Evolutionary conservation across 495 filamentous ascomycete genomes (phyloP), one percentile per base, ranked within the genome.

Genomic region (Penicillium dipodomyicola): DNA sequence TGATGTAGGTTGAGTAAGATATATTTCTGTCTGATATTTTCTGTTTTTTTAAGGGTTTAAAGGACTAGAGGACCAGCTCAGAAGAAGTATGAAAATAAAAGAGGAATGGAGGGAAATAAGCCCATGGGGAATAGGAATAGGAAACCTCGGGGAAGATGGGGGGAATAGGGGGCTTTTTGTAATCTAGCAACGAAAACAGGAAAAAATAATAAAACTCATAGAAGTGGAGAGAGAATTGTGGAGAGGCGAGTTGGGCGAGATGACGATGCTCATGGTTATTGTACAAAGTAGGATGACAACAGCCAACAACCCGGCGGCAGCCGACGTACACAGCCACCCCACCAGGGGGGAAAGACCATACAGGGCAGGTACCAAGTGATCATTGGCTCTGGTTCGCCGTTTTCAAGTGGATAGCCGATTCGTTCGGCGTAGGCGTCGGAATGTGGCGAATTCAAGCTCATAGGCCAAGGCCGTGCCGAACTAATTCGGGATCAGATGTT

Each of bases 361-460:
- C 63, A 65, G 27, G 27, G 49, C 19, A n/a, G 12, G 51, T 56
- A 52, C 65, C 60, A 65, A 42, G 9, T 30, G 37, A 19, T 6
- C 50, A 57, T 63, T 45, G 60, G 65, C 52, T 57, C 35, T 54
- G 65, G 65, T 65, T 62, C 57, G 51, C 59, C 62, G 65, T 43
- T 65, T 44, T 63, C 51, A 65, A 49, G 58, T 54, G 47, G 58
- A 49, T 47, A 52, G 58, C 56, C 64, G 61, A 57, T 42, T 37
- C 33, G 51, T 15, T 49, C 64, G 49, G 55, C 32, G 41, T n/a
- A 49, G 48, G 57, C 57, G 54, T 54, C 41, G 40, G 44, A 23
- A 20, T 45, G 59, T 65, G 63, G 62, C 59, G 22, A 61, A 56
- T 49, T 12, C 17, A 7, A 55, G 25, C 33, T 35, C 4, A 35